Base-by-base conservation (phyloP, 192 early-diverging fungal genomes). In the Phlyctochytrium bullatum region DNA sequence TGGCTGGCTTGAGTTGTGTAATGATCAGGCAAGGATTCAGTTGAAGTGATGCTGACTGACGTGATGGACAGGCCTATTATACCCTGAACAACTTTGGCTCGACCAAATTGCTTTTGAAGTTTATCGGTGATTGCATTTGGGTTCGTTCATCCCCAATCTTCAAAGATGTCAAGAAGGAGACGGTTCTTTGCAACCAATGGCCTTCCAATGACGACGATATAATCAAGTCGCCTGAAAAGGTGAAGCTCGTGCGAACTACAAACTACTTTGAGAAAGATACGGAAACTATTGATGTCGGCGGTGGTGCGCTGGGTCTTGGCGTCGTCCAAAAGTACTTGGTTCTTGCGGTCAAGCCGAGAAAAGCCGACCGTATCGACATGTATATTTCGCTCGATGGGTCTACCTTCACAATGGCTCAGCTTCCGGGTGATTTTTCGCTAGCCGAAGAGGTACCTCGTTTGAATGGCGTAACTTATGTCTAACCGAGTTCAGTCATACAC, bases 401-500 rank as follows among this genome's bases (percentile, higher is more conserved):
- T 36, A 78, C 66, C 1, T 91, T 89, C 82, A 76, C 80, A 54
- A 84, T 83, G 52, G 85, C 88, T 33, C 78, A 83, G 47, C 76
- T 85, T 59, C 83, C 83, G 1, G 40, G 62, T 56, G 67, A 64
- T 20, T 52, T 50, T 33, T 40, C 40, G 12, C 23, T 59, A n/a
- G n/a, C n/a, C n/a, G n/a, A n/a, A n/a, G n/a, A n/a, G 27, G 12
- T 61, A 10, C 3, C 31, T 14, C 34, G 60, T 24, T 6, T 58
- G 23, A 58, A 69, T 78, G 65, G 58, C 47, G 33, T 79, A 25
- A 73, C 63, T 28, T 34, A 75, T 14, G 64, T 72, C 24, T 36
- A n/a, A n/a, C n/a, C n/a, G n/a, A n/a, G n/a, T n/a, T 63, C 20
- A 51, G 77, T 86, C 90, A 3, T 96, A 89, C 76, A 94, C 94